phyloP scores from a whole-genome alignment of 1,284 basidiomycete genomes.

The Sporisorium graminicola region DNA sequence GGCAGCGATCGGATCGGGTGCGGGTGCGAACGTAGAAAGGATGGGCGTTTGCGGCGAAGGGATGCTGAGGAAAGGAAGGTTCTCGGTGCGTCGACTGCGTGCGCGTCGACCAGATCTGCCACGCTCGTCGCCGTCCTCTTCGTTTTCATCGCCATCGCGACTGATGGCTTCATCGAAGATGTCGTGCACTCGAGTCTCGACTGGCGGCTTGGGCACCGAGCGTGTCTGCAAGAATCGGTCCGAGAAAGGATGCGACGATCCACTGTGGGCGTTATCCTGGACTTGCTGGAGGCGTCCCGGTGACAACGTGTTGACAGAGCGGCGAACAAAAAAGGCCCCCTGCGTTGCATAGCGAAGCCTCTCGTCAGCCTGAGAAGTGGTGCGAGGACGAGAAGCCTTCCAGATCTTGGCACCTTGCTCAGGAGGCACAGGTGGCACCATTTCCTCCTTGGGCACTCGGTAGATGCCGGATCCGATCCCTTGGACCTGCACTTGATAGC shows the following conservation, averaged over 20 bases:
- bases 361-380: conserved; percentile 36
- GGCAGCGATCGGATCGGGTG: neutral
- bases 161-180: conserved; percentile 44
- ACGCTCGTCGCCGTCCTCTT: conserved; percentile 35
- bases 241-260: conserved; percentile 42
- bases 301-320: conserved; percentile 17
- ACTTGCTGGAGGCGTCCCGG: conserved; percentile 14
- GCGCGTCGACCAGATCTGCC: conserved; percentile 39
- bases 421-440: conserved; percentile 23
- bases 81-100: conserved; percentile 50
- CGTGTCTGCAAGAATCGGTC: conserved; percentile 38
- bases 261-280: neutral
- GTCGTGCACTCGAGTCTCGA: conserved; percentile 33
- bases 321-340: conserved; percentile 40
- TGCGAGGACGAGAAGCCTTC: conserved; percentile 37
- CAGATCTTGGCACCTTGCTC: conserved; percentile 38
- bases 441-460: conserved; percentile 31
- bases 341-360: conserved; percentile 44
- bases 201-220: conserved; percentile 30
- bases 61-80: conserved; percentile 52
- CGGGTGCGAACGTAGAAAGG: conserved; percentile 2
- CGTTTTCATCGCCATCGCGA: conserved; percentile 29
- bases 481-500: conserved; percentile 74
- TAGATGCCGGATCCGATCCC: conserved; percentile 48
- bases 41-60: conserved; percentile 34